Percentiles rank a stretch among this genome's conserved stretches.
phyloP scores from a whole-genome alignment of 2,329 filamentous ascomycete genomes.

The Apiospora phragmitis region DNA sequence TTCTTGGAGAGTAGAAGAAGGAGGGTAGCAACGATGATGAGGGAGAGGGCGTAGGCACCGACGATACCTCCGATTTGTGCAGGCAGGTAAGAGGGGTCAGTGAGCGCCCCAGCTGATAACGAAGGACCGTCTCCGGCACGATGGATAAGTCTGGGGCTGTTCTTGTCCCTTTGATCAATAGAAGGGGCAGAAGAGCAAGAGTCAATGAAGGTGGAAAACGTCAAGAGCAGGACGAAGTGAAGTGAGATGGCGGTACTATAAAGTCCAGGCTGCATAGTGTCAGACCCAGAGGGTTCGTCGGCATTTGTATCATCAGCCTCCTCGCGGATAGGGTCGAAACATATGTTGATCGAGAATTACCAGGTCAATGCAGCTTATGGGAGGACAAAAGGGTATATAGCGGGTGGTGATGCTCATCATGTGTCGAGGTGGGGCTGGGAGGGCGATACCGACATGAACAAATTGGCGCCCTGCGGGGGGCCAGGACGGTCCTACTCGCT shows the following conservation, averaged over 20 bases:
- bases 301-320: constrained; percentile 32
- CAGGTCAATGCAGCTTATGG: constrained; percentile 43
- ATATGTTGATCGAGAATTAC: constrained; percentile 48
- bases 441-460: constrained; percentile 30
- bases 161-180: constrained; percentile 22
- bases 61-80: constrained; percentile 82
- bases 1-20: constrained; percentile 62
- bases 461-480: constrained; percentile 38
- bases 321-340: constrained; percentile 51
- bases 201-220: constrained; percentile 26
- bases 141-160: constrained; percentile 43
- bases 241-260: constrained; percentile 33
- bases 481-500: constrained; percentile 30
- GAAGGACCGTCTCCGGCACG: constrained; percentile 61
- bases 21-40: constrained; percentile 70
- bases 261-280: constrained; percentile 33
- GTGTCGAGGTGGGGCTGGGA: constrained; percentile 37
- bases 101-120: constrained; percentile 56
- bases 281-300: constrained; percentile 25
- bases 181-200: constrained; percentile 26
- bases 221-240: constrained; percentile 25
- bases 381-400: constrained; percentile 56
- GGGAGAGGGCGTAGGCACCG: constrained; percentile 76
- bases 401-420: constrained; percentile 52
- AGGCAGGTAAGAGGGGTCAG: constrained; percentile 68